Base-by-base conservation (phyloP, 2,329 filamentous ascomycete species). In the Sporothrix humicola region DNA sequence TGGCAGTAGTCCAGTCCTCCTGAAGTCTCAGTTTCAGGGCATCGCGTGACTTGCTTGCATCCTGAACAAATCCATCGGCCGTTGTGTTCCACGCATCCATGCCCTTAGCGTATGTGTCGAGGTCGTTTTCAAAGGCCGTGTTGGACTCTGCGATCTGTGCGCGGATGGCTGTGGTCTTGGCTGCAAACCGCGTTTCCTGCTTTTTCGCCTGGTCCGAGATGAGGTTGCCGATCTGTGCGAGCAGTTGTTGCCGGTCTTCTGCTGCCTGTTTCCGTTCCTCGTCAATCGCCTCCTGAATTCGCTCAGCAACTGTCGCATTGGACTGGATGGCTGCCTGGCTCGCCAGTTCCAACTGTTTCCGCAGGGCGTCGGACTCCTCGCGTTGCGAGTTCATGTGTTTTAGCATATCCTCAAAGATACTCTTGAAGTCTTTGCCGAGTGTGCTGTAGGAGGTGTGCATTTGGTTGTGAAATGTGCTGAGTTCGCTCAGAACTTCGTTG, bases 401-500 rank as follows among this genome's bases (percentile, higher is more conserved):
- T 69, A 93, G 86, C 69, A 98, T 86, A 13, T 93, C 91, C 76
- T 97, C 94, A 77, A 98, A 97, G 31, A 95, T 88, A 5, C 85
- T 84, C 42, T 68, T 69, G 42, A 63, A 71, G 59, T 73, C 69
- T 17, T 69, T 44, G 3, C 73, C 73, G 12, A 73, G 52, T 6
- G 50, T 48, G 69, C 73, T 72, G 54, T 73, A 73, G 7, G 73
- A 73, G 8, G 58, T n/a, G 20, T 73, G 69, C 15, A 73, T 13
- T 46, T 84, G 90, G 69, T 86, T 88, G 81, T 98, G 94, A 79
- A 98, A 97, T n/a, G 88, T 87, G 46, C 90, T 88, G 74, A 99
- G 87, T 81, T 98, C 95, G 74, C 88, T 91, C 74, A 97, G 89
- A 66, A 98, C 95, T 78, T 97, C 95, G 13, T 91, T 92, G 0